Evolutionary conservation across 371 early-diverging fungal species (phyloP).

Genomic region (Batkoa obscura): DNA sequence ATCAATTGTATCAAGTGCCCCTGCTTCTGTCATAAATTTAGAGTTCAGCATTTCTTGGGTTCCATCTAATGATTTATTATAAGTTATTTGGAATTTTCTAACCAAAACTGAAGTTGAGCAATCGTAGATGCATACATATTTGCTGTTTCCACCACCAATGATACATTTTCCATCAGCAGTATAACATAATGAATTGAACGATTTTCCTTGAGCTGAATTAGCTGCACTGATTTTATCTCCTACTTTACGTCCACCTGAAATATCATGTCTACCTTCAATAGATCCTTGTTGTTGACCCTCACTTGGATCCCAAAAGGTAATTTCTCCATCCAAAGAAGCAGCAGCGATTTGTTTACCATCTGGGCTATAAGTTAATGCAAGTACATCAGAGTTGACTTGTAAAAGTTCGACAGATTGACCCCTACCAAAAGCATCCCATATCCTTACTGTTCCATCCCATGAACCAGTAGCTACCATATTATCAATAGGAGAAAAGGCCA

Average conservation of each 20-base stretch:
- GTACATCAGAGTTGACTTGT: constrained; percentile 65
- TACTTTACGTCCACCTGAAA: constrained; percentile 67
- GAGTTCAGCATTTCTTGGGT: constrained; percentile 75
- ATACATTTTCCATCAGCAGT: constrained; percentile 82
- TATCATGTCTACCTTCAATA: constrained; percentile 86
- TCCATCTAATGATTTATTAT: constrained; percentile 82
- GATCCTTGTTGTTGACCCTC: constrained; percentile 39
- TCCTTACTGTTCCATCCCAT: constrained; percentile 85
- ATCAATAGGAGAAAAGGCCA: constrained; percentile 71
- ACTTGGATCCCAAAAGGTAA: constrained; percentile 78
- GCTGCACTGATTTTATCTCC: constrained; percentile 60
- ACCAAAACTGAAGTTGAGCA: constrained; percentile 48
- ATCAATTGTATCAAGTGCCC: constrained; percentile 46
- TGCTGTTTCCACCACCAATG: constrained; percentile 84
- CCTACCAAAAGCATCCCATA: constrained; percentile 90
- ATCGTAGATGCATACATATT: constrained; percentile 91
- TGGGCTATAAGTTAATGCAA: constrained; percentile 75
- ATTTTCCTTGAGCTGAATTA: constrained; percentile 66
- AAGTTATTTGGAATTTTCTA: constrained; percentile 75
- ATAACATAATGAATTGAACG: constrained; percentile 82
- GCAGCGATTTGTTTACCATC: constrained; percentile 76
- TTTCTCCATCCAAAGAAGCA: constrained; percentile 79
- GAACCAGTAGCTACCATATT: constrained; percentile 63
- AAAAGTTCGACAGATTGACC: constrained; percentile 56
- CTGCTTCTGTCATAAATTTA: constrained; percentile 87